phyloP scores from a whole-genome alignment of 768 basidiomycete species.

The Trichaptum fuscoviolaceum region DNA sequence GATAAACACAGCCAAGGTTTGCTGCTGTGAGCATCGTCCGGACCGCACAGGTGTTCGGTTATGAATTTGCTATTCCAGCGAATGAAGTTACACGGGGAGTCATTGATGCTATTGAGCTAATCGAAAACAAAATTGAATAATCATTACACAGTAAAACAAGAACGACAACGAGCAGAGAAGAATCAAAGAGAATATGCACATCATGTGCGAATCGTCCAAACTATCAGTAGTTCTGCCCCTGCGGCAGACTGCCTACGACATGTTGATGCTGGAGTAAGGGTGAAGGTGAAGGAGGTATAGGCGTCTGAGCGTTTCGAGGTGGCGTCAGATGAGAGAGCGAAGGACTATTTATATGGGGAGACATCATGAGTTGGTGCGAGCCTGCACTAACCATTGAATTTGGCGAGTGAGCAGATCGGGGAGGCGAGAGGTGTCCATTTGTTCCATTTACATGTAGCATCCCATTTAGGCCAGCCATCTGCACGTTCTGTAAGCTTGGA shows the following conservation, averaged over 20 bases:
- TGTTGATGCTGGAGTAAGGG: constrained; percentile 54
- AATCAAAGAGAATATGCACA: constrained; percentile 8
- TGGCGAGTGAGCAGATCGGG: constrained; percentile 12
- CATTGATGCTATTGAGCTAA: not conserved
- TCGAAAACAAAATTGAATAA: constrained; percentile 14
- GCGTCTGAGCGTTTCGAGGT: constrained; percentile 43
- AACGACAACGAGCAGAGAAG: constrained; percentile 7
- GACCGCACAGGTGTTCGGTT: too few relatives aligned
- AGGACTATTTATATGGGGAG: constrained; percentile 42
- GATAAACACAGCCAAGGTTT: not conserved
- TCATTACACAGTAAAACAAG: constrained; percentile 13
- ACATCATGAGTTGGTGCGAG: constrained; percentile 36
- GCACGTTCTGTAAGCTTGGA: constrained; percentile 34
- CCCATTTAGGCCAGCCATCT: constrained; percentile 55
- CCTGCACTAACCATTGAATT: constrained; percentile 27
- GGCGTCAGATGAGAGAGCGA: constrained; percentile 42
- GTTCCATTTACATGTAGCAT: constrained; percentile 38
- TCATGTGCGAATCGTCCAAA: not conserved
- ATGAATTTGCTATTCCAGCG: too few relatives aligned
- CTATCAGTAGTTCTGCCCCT: constrained; percentile 44
- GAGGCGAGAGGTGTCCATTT: constrained; percentile 15
- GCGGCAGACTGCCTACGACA: constrained; percentile 39
- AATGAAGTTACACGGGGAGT: not conserved
- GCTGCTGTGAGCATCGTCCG: too few relatives aligned
- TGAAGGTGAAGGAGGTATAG: constrained; percentile 48